Conservation (phyloP, 2,329 filamentous ascomycete genomes). For the Trichoderma sp. region DNA sequence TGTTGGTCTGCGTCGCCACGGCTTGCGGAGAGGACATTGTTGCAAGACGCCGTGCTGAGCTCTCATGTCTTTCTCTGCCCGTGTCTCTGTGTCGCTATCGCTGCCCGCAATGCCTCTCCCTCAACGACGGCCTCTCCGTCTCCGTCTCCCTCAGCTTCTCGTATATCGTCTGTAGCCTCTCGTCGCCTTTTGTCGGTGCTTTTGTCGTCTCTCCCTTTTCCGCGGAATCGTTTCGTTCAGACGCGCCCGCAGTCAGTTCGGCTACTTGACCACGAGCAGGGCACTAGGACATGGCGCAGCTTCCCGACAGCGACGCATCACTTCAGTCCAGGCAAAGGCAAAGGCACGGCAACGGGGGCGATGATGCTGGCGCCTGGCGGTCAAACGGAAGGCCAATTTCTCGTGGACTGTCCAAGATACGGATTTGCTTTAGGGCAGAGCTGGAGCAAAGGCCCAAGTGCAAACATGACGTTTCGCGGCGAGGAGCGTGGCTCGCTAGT, state of each 20-base stretch:
- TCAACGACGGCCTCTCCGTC: not conserved
- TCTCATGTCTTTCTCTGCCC: slow-evolving; percentile 30
- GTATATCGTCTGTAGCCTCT: not conserved
- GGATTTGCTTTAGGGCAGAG: not conserved
- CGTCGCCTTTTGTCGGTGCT: not conserved
- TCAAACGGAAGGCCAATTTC: not conserved
- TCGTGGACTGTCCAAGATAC: not conserved
- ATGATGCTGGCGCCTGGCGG: not conserved
- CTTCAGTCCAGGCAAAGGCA: not conserved
- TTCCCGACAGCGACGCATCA: not conserved
- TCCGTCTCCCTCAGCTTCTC: not conserved
- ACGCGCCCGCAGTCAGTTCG: slow-evolving; percentile 1
- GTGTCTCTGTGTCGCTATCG: slow-evolving; percentile 27
- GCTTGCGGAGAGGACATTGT: slow-evolving; percentile 24
- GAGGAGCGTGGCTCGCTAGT: slow-evolving; percentile 11
- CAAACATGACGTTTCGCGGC: slow-evolving; percentile 14
- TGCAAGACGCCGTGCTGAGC: not conserved
- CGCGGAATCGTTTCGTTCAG: not conserved
- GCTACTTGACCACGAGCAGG: not conserved
- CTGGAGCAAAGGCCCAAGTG: not conserved
- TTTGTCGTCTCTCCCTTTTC: not conserved
- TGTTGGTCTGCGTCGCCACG: slow-evolving; percentile 24
- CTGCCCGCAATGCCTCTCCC: not conserved
- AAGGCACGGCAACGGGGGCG: not conserved
- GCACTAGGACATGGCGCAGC: slow-evolving; percentile 12